Evolutionary conservation across 352 stramenopile genomes (phyloP), one percentile per base, ranked within the genome.

Genomic region (Pilasporangium apinafurcum): DNA sequence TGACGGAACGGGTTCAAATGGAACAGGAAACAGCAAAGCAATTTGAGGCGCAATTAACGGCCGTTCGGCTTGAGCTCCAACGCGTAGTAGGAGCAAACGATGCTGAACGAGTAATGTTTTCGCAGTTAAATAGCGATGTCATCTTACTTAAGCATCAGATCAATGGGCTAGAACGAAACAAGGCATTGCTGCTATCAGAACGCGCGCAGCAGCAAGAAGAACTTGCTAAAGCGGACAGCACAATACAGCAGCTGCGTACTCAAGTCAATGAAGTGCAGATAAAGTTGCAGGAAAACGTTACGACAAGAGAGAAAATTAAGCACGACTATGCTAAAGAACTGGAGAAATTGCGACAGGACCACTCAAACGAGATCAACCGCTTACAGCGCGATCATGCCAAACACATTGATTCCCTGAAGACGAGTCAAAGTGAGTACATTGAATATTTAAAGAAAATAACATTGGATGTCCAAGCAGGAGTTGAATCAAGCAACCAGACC

Each of bases 141-240:
- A 65, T 67, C 24, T 53, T 68, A 26, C 67, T 86, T 13, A 84
- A 84, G 26, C 51, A 72, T 20, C 62, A 86, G 37, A 46, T 83
- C 0, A 56, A 70, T 25, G 59, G 33, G 2, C 47, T 70, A 3
- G 65, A 84, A 20, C 85, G 72, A 44, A 65, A 44, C 30, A 67
- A 72, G 20, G 48, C 38, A 6, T 43, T 68, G 26, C 41, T 83
- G 3, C 31, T 69, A 8, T 42, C 58, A 3, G 74, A 87, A 18
- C 56, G 68, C n/a, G 50, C 47, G 7, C 56, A 69, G 16, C 30
- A 68, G 18, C 63, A 68, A 21, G 64, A 73, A 24, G 39, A 71
- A 5, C 50, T 67, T 3, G 56, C 57, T 5, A 57, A 63, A 27
- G 39, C 47, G 6, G 53, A 73, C 47, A 56, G 70, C 3, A 40